Base-by-base conservation (phyloP, 139 green algal species). In the Chlorella sp. region DNA sequence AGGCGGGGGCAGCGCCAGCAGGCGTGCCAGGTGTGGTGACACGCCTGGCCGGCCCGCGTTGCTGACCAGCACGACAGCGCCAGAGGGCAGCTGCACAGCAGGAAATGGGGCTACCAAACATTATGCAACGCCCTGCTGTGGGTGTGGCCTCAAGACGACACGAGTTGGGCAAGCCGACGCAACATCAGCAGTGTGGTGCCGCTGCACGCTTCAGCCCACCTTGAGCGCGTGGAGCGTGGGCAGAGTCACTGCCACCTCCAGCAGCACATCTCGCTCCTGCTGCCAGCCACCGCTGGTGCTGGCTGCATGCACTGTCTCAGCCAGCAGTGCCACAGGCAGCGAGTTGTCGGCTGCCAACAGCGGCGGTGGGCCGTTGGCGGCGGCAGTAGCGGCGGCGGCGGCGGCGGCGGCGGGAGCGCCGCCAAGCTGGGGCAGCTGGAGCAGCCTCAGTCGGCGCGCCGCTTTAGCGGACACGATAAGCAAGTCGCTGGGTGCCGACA, bases 371-470 rank as follows among this genome's bases (percentile, higher is more conserved):
- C 5, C 80, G 70, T 34, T 16, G 54, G 51, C 48, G 7, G 36
- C 13, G 34, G 43, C 41, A 7, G 54, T 43, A 30, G 54, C 9
- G 20, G 40, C 40, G 19, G 17, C 16, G 11, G 8, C 3, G 40
- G 30, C 24, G 7, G 73, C 41, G 16, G 54, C 24, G 9, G 54
- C 32, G n/a, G 30, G 8, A 2, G 2, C 3, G 40, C 20, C 24
- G 7, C 58, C 58, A 43, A 40, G 38, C 32, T 26, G 17, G 13
- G 64, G 36, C 19, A 81, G 11, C 44, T 84, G 60, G 48, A 87
- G 56, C 64, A 89, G 76, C 40, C 75, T 43, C 54, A 89, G 80
- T 20, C 85, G 65, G 30, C 77, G 46, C 2, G 85, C 80, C 8
- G 85, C 85, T 26, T 72, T 48, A 28, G 26, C 30, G 43, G 34